phyloP scores from a whole-genome alignment of 2,329 filamentous ascomycete genomes.

The Fusarium concolor region DNA sequence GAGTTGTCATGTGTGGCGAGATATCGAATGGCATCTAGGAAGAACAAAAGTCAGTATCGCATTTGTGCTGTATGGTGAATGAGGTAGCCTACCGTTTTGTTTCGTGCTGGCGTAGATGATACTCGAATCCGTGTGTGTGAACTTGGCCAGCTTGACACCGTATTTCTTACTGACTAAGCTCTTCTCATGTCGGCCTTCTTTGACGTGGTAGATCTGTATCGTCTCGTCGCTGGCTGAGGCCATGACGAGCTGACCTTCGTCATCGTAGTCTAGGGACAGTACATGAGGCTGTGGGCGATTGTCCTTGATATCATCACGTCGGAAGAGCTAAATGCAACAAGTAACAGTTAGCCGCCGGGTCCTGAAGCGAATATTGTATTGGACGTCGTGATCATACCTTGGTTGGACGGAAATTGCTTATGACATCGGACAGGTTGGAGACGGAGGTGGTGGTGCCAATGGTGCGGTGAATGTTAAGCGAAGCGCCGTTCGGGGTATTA shows the following conservation, averaged over 20 bases:
- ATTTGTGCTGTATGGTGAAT: not conserved
- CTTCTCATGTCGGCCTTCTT: slow-evolving; percentile 90
- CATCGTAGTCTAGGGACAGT: slow-evolving; percentile 95
- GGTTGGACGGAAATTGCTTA: slow-evolving; percentile 80
- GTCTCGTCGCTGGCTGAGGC: slow-evolving; percentile 94
- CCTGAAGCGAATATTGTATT: not conserved
- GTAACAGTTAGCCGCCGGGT: not conserved
- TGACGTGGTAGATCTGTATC: slow-evolving; percentile 94
- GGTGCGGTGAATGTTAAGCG: slow-evolving; percentile 64
- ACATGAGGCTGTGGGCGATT: slow-evolving; percentile 70
- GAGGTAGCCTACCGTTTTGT: slow-evolving; percentile 74
- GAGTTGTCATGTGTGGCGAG: slow-evolving; percentile 94
- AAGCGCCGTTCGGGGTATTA: slow-evolving; percentile 54
- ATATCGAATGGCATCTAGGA: slow-evolving; percentile 81
- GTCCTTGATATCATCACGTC: slow-evolving; percentile 66
- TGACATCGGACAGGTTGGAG: slow-evolving; percentile 80
- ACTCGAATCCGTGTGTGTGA: slow-evolving; percentile 90
- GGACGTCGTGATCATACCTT: slow-evolving; percentile 68
- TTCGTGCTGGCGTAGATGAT: slow-evolving; percentile 98
- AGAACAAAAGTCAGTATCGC: slow-evolving; percentile 6
- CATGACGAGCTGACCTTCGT: slow-evolving; percentile 91
- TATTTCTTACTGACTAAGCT: slow-evolving; percentile 96
- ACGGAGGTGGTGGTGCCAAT: slow-evolving; percentile 59
- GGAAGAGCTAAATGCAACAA: slow-evolving; percentile 62
- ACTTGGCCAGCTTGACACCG: slow-evolving; percentile 91